phyloP scores from a whole-genome alignment of 73 alveolate species.

The Paramecium primaurelia region DNA sequence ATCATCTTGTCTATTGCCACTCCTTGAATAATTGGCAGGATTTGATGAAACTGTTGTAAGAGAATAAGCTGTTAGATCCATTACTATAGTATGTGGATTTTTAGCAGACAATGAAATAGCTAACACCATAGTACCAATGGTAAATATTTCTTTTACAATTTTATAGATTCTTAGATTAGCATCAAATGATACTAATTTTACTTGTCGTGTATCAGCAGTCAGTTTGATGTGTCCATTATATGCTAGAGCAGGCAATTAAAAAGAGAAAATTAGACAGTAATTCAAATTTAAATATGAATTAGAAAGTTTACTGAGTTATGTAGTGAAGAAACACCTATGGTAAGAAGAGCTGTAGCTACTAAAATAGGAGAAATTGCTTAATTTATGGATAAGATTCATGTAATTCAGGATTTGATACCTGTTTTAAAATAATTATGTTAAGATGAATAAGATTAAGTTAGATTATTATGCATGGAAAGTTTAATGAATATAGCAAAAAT shows the following conservation, averaged over 20 bases:
- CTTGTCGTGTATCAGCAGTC: conserved; percentile 96
- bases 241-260: conserved; percentile 87
- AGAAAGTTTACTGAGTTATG: conserved; percentile 92
- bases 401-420: conserved; percentile 87
- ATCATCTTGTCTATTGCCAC: conserved; percentile 54
- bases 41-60: conserved; percentile 85
- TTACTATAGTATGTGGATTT: conserved; percentile 69
- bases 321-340: conserved; percentile 98
- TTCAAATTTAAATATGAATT: not conserved
- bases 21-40: conserved; percentile 71
- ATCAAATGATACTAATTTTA: conserved; percentile 85
- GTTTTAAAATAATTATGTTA: conserved; percentile 83
- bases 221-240: conserved; percentile 88
- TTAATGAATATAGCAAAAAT: conserved; percentile 90
- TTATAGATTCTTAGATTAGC: conserved; percentile 79
- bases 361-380: conserved; percentile 92
- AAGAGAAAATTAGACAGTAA: conserved; percentile 89
- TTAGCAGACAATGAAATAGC: conserved; percentile 76
- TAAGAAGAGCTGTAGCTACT: conserved; percentile 95
- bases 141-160: not conserved
- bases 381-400: conserved; percentile 88
- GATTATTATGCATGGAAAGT: conserved; percentile 91
- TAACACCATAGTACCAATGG: conserved; percentile 79
- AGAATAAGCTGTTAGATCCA: conserved; percentile 81
- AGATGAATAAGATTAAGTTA: conserved; percentile 95